Percentiles rank a stretch among this genome's conserved stretches.
phyloP scores from a whole-genome alignment of 2,329 filamentous ascomycete species.

The Leptodontidium sp. region DNA sequence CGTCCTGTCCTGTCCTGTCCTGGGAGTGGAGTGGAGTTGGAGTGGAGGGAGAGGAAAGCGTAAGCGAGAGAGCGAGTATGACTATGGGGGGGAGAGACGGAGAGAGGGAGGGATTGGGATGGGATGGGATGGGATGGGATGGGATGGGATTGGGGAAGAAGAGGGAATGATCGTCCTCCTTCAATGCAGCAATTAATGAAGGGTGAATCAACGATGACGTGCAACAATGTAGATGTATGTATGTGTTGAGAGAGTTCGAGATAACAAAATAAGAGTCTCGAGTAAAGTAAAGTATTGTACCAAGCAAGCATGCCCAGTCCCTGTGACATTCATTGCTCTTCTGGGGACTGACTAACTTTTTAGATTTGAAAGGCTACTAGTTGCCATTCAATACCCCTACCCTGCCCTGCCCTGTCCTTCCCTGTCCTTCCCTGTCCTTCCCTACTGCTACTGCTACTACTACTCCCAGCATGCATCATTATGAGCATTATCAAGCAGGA shows the following conservation, averaged over 20 bases:
- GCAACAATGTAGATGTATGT: background rate
- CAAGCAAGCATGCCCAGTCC: no score
- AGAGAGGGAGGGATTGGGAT: background rate
- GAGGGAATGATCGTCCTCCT: background rate
- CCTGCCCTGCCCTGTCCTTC: no score
- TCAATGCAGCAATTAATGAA: background rate
- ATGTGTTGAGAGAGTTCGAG: background rate
- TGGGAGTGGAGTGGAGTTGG: background rate
- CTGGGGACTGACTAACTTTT: background rate
- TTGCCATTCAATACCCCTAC: background rate
- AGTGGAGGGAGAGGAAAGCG: background rate
- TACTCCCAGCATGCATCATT: no score
- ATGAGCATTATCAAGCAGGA: conserved; percentile 8
- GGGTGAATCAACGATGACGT: background rate
- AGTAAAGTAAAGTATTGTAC: no score
- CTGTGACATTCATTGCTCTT: no score
- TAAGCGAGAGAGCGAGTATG: background rate
- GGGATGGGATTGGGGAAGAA: background rate
- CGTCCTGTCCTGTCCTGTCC: no score
- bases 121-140: background rate
- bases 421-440: no score
- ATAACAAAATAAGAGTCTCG: background rate
- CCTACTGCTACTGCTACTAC: no score
- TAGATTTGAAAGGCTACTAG: no score
- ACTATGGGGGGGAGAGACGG: no score